Percentiles rank a stretch among this genome's conserved stretches.
These are phyloP conservation scores for Rhynchosporium agropyri DNA, from an alignment of 2,329 filamentous ascomycete genomes.

Conservation along the genomic window DNA sequence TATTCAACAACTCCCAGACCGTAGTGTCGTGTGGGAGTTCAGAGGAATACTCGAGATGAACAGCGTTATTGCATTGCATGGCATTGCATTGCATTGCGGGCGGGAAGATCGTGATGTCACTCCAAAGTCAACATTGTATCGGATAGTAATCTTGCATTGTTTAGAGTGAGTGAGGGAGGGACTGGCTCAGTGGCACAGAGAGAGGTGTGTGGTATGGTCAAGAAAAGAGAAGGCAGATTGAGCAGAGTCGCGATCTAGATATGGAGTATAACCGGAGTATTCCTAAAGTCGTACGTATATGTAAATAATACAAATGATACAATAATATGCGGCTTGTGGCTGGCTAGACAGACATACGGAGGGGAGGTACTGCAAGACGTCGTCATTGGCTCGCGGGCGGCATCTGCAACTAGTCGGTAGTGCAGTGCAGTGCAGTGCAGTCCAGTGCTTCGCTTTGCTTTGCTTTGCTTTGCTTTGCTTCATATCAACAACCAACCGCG, in stretches of 20 bases:
- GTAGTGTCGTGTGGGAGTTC: background rate
- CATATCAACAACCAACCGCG: background rate
- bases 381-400: conserved; percentile 7
- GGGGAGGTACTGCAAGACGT: background rate
- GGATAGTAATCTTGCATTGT: background rate
- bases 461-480: background rate
- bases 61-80: background rate
- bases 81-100: background rate
- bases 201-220: no score
- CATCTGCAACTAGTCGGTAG: background rate
- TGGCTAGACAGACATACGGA: background rate
- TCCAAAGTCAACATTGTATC: background rate
- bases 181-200: no score
- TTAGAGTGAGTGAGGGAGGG: background rate
- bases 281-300: no score
- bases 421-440: background rate
- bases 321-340: conserved; percentile 4
- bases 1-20: background rate
- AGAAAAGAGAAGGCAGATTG: no score
- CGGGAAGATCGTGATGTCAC: background rate
- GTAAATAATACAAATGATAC: no score
- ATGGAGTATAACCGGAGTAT: no score
- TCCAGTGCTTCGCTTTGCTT: background rate
- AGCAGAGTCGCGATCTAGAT: no score
- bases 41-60: conserved; percentile 6